Base-by-base conservation (phyloP, 306 rosid species). In the Casuarina cunninghamiana region DNA sequence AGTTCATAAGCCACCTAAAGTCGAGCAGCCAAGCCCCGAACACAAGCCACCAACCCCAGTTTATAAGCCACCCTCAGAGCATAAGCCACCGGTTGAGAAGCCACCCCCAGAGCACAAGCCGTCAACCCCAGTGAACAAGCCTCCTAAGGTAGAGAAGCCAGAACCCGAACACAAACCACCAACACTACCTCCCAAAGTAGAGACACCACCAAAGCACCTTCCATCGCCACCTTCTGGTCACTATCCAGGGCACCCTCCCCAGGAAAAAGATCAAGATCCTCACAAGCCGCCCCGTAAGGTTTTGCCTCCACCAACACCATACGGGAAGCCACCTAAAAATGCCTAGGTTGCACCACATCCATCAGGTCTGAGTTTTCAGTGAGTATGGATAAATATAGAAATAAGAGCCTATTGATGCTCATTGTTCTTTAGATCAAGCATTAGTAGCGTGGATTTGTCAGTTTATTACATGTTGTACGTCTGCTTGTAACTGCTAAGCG, bases 161-260 rank as follows among this genome's bases (percentile, higher is more conserved):
- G 51, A 51, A 21, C 54, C 50, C 6, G 63, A 58, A 38, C 21
- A 73, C 44, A 53, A 62, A 17, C 43, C 69, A 53, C 21, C 21
- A 55, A 19, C 62, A 26, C 32, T 26, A 26, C 32, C 32, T 26
- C 32, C 32, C 32, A 26, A 1, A 26, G 32, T 26, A 26, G 32
- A 26, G 32, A 26, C 32, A 26, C 32, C 32, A 26, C 32, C 32
- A 26, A 65, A 38, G 70, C 70, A 65, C 70, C 21, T 5, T 21
- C 70, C 70, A 16, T 39, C 71, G 10, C 78, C 78, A 17, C 78
- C 79, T 13, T 42, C 41, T n/a, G 80, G 80, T 3, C 80, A 66
- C 79, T 3, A 51, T 60, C 73, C 42, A 3, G 70, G 65, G 51
- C 53, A 76, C 45, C 75, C 82, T 61, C 67, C 73, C 39, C 42